Evolutionary conservation across 1,139 yeast genomes (phyloP).

Genomic region (Kazachstania sp.): DNA sequence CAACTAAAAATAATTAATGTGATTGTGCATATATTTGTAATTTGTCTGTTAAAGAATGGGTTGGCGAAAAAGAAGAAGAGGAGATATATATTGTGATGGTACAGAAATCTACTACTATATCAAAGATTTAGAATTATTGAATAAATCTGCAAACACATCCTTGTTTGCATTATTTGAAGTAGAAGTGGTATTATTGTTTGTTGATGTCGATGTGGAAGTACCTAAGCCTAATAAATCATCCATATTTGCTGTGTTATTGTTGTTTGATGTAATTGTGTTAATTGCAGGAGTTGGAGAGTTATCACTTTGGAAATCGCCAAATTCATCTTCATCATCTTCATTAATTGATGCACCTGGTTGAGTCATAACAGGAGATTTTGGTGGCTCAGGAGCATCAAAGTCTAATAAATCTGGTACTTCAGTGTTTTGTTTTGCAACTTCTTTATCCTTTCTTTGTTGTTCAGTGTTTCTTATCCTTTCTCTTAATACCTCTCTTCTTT

Average conservation of each 20-base stretch:
- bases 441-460: conserved; percentile 23
- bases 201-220: conserved; percentile 2
- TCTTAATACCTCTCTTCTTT: conserved; percentile 30
- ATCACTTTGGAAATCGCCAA: conserved; percentile 33
- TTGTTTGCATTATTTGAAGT: conserved; percentile 5
- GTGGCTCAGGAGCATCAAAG: conserved; percentile 10
- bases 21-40: too few relatives aligned
- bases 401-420: conserved; percentile 17
- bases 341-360: not conserved
- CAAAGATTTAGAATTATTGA: conserved; percentile 28
- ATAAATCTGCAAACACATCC: conserved; percentile 30
- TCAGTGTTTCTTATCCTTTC: conserved; percentile 29
- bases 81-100: too few relatives aligned
- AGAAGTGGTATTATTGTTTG: conserved; percentile 3
- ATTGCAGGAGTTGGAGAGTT: conserved; percentile 3
- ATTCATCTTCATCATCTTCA: conserved; percentile 30
- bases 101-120: conserved; percentile 10
- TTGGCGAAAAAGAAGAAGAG: too few relatives aligned
- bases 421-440: conserved; percentile 5
- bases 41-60: too few relatives aligned
- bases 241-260: conserved; percentile 5
- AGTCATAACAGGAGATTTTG: not conserved
- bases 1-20: too few relatives aligned
- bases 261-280: conserved; percentile 1
- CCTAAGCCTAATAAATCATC: conserved; percentile 13